Base-by-base conservation (phyloP, 2,329 filamentous ascomycete genomes). In the Cryphonectria carpinicola region DNA sequence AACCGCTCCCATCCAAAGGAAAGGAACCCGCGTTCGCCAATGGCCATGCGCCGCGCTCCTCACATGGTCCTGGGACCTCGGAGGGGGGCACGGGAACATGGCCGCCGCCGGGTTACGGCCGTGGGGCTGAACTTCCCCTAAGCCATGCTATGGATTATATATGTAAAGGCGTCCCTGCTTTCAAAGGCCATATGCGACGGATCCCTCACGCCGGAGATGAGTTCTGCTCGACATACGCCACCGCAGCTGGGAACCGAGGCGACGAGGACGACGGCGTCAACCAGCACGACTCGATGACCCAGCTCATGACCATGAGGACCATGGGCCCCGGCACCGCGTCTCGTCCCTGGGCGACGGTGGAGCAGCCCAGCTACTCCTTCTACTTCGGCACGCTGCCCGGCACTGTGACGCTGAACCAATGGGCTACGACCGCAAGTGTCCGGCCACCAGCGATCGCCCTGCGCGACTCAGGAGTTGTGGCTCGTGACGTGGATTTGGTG, bases 361-460 rank as follows among this genome's bases (percentile, higher is more conserved):
- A 94, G 77, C 91, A 93, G 76, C 92, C 92, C 5, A 93, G 90
- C 77, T 89, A 90, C 79, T 85, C 89, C 0, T 92, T 92, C 77
- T 87, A 86, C 74, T 91, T 89, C 78, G 92, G 92, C 17, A 82
- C 83, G 65, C 84, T 87, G 32, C 88, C 91, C 0, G 92, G 92
- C 7, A 94, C 92, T 1, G 87, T 92, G 66, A 93, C 91, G 0
- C 81, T 94, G 66, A 93, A 92, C 75, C 87, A 90, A 73, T 93
- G 90, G 87, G 87, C 88, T 17, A 85, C 86, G 69, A 83, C 87
- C 73, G 87, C 86, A 25, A 90, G 90, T 70, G 84, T 80, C 43
- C 78, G 86, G 6, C 87, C 88, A 28, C 86, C 88, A 2, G 78
- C 83, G 1, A 87, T 90, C 62, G 84, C 86, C 10, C 83, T 91